phyloP scores from a whole-genome alignment of 306 rosid genomes.

The Malus sylvestris region DNA sequence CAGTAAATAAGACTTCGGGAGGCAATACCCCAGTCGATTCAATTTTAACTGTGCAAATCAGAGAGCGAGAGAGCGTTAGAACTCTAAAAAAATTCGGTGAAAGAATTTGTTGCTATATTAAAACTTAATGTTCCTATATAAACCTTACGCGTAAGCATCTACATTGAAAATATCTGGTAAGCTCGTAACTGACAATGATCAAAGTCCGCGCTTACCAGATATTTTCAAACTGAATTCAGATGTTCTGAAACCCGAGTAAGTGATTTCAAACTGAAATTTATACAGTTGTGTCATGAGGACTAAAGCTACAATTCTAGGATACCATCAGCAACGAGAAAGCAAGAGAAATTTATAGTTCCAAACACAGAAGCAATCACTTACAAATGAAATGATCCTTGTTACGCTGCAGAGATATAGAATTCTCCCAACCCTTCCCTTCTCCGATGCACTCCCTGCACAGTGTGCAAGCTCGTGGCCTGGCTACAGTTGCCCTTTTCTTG shows the following conservation, averaged over 20 bases:
- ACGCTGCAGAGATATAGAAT: constrained; percentile 66
- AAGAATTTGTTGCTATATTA: background rate
- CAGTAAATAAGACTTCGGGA: constrained; percentile 72
- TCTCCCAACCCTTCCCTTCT: constrained; percentile 85
- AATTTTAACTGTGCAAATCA: constrained; percentile 43
- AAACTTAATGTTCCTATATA: background rate
- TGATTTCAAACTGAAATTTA: background rate
- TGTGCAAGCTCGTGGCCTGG: constrained; percentile 73
- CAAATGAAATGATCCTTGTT: constrained; percentile 90
- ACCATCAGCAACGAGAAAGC: background rate
- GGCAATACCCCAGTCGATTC: constrained; percentile 90
- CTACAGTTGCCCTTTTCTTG: constrained; percentile 59
- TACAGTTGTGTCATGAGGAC: background rate
- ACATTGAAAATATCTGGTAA: background rate
- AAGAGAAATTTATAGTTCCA: background rate
- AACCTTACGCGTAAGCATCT: background rate
- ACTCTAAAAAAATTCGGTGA: background rate
- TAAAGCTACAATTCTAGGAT: background rate
- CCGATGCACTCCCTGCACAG: constrained; percentile 92
- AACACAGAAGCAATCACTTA: constrained; percentile 36
- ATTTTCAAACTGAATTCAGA: too few species aligned
- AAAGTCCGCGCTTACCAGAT: too few species aligned
- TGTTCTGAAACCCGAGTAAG: too few species aligned
- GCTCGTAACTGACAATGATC: background rate
- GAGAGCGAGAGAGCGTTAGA: background rate